Evolutionary conservation across 208 protist species (phyloP).

Genomic region (Leishmania gerbilli): DNA sequence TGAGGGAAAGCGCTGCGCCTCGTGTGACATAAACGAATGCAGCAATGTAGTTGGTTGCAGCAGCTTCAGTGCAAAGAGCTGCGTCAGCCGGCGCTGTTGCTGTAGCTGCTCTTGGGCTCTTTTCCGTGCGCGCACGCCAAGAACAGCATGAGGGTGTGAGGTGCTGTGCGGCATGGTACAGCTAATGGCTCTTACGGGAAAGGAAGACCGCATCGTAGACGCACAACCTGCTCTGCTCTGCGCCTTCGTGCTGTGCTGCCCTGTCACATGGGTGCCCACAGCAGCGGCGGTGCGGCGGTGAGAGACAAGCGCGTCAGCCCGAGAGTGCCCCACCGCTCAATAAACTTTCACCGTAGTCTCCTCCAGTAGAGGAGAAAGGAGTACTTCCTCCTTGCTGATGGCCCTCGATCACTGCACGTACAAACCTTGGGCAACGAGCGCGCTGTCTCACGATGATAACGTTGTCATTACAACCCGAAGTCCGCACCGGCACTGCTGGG

Average conservation of each 20-base stretch:
- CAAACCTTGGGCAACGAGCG: not conserved
- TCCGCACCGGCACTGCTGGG: not conserved
- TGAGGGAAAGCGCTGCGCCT: not conserved
- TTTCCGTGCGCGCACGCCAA: not conserved
- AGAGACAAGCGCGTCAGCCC: not conserved
- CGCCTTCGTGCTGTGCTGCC: not conserved
- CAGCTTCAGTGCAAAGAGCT: not conserved
- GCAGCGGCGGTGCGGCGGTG: not conserved
- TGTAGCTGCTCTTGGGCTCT: too few species aligned
- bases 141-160: not conserved
- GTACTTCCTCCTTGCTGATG: not conserved
- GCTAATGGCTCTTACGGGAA: not conserved
- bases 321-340: not conserved
- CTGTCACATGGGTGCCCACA: not conserved
- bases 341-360: not conserved
- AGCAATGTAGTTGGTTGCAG: not conserved
- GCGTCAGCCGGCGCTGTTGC: too few species aligned
- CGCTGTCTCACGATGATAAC: conserved; percentile 32
- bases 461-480: conserved; percentile 15
- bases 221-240: not conserved
- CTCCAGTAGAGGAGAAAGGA: not conserved
- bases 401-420: not conserved
- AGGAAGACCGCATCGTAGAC: not conserved
- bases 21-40: not conserved
- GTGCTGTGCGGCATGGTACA: not conserved